Percentiles rank a stretch among this genome's conserved stretches.
Conservation (phyloP, 129 eudicot species). For the Arctium lappa region DNA sequence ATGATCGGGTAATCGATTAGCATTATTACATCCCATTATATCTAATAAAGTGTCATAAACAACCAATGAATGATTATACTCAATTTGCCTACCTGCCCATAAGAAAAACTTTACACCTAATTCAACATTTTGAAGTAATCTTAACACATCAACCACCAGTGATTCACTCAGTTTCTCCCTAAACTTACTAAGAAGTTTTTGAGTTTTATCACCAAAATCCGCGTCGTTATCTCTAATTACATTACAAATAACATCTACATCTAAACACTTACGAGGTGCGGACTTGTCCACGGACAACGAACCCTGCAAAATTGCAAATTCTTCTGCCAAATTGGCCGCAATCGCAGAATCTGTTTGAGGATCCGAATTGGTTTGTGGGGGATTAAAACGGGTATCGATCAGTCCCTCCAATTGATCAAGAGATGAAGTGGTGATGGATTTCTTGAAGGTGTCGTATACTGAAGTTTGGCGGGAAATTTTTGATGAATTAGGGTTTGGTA, state of each 20-base stretch:
- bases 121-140: constrained; percentile 52
- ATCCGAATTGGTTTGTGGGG: constrained; percentile 7
- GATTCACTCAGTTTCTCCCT: constrained; percentile 58
- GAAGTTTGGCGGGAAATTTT: constrained; percentile 31
- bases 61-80: constrained; percentile 56
- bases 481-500: constrained; percentile 15
- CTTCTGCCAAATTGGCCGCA: constrained; percentile 34
- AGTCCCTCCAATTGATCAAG: constrained; percentile 44
- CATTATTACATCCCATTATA: constrained; percentile 37
- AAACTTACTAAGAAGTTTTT: constrained; percentile 54
- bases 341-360: constrained; percentile 13
- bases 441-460: constrained; percentile 15
- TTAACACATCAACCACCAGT: constrained; percentile 74
- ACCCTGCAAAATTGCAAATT: constrained; percentile 40
- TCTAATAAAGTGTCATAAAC: constrained; percentile 72
- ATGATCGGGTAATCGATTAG: constrained; percentile 35
- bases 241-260: constrained; percentile 37
- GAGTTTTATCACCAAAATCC: constrained; percentile 43
- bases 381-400: constrained; percentile 30
- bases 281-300: constrained; percentile 31
- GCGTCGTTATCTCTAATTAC: constrained; percentile 35
- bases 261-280: constrained; percentile 40
- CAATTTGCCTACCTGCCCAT: constrained; percentile 93
- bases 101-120: constrained; percentile 72
- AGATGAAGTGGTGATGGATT: constrained; percentile 33